These are phyloP conservation scores for Leucosporidium scottii DNA, from an alignment of 768 basidiomycete species.

Conservation along the genomic window DNA sequence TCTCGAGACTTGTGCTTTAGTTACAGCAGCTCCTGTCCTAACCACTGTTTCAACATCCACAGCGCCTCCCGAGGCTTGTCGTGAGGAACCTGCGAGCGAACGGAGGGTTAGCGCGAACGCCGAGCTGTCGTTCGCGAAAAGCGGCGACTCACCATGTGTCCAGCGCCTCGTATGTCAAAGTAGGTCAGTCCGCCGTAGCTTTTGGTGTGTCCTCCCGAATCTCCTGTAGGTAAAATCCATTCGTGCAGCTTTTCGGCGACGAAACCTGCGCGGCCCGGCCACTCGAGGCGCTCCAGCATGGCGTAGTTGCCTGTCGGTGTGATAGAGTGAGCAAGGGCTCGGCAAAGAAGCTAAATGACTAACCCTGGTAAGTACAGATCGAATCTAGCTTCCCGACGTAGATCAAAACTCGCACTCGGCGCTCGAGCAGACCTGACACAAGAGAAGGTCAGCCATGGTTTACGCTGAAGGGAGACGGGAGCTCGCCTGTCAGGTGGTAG, in stretches of 20 bases:
- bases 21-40: background rate
- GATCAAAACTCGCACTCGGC: constrained; percentile 73
- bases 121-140: background rate
- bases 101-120: background rate
- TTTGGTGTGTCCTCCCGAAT: constrained; percentile 58
- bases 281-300: constrained; percentile 64
- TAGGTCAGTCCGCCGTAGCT: constrained; percentile 45
- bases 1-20: too few species aligned
- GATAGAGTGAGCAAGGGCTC: background rate
- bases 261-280: constrained; percentile 59
- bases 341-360: too few species aligned
- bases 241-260: constrained; percentile 53
- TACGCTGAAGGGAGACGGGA: background rate
- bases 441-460: background rate
- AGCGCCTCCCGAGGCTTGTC: constrained; percentile 7
- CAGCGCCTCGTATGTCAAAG: constrained; percentile 61
- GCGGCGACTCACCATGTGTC: constrained; percentile 48
- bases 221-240: constrained; percentile 40
- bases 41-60: background rate
- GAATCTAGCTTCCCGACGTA: constrained; percentile 57
- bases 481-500: constrained; percentile 5
- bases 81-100: background rate
- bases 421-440: constrained; percentile 63
- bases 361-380: background rate
- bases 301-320: constrained; percentile 48